Evolutionary conservation across 495 filamentous ascomycete species (phyloP), one percentile per base, ranked within the genome.

Genomic region (Pseudevernia furfuracea): DNA sequence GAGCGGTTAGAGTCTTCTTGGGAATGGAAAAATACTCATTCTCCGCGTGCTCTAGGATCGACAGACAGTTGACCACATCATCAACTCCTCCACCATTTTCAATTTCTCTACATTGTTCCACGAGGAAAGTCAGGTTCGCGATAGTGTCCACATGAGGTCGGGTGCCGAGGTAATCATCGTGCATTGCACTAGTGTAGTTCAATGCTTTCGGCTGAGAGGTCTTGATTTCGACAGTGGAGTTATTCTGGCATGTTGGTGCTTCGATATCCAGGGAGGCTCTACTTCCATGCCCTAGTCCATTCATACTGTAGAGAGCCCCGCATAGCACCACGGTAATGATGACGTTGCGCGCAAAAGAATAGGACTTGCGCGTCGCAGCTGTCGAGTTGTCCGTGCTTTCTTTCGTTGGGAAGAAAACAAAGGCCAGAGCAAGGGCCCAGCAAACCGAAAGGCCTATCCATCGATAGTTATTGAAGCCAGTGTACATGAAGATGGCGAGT

Each of bases 31-130:
- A 75, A 69, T 84, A 84, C 25, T 80, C 75, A 25, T 77, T 67
- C 69, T 82, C 76, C 34, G 69, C 70, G 21, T 75, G 66, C 19
- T 77, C 74, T 58, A 84, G 70, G 67, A 78, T 84, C 58, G 76
- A 63, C 32, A 84, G 67, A 66, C 82, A 84, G 23, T 69, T 61
- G 28, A 64, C 57, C 25, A 66, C 46, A 43, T 82, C 76, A 56
- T 80, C 75, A 23, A 84, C 80, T 59, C 83, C 80, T 55, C 77
- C 68, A 9, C 77, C 76, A 41, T 67, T 67, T 48, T 76, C 74
- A 36, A 79, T 77, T 4, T 83, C 82, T 61, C 79, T 66, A 63
- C 82, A 84, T 36, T 76, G 66, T 63, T 83, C 78, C 15, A 84
- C 73, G 21, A 84, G 67, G 62, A 74, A 67, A 38, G 79, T 73